phyloP scores from a whole-genome alignment of 1,139 yeast species.

The Arxiozyma telluris region DNA sequence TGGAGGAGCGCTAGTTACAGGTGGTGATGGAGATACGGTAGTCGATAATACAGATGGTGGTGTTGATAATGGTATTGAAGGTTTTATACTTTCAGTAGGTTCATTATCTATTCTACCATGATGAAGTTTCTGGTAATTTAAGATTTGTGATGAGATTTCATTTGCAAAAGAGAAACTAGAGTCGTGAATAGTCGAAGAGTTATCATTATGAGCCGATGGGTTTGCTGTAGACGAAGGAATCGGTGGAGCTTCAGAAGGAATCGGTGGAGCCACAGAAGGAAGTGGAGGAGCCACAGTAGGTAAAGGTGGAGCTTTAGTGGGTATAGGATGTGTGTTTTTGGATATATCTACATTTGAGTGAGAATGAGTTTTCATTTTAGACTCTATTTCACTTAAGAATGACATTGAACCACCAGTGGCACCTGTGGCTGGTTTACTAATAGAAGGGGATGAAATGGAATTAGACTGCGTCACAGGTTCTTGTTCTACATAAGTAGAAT shows the following conservation, averaged over 20 bases:
- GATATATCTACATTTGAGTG: slow-evolving; percentile 11
- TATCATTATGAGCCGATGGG: background rate
- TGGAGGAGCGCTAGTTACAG: slow-evolving; percentile 18
- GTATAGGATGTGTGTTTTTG: slow-evolving; percentile 11
- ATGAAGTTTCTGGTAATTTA: background rate
- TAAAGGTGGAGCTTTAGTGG: slow-evolving; percentile 11
- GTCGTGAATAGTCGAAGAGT: slow-evolving; percentile 17
- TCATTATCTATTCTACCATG: background rate
- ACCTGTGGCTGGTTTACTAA: slow-evolving; percentile 8
- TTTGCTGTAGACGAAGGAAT: slow-evolving; percentile 13
- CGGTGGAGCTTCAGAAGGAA: slow-evolving; percentile 18
- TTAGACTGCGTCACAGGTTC: slow-evolving; percentile 12
- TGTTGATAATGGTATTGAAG: background rate
- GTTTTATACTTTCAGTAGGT: background rate
- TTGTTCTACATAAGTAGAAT: slow-evolving; percentile 30
- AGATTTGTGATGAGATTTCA: background rate
- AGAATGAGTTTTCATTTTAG: slow-evolving; percentile 18
- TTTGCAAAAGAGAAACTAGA: slow-evolving; percentile 15
- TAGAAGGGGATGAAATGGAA: slow-evolving; percentile 8
- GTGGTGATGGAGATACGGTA: slow-evolving; percentile 17
- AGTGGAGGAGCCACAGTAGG: slow-evolving; percentile 8
- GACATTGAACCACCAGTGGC: slow-evolving; percentile 18
- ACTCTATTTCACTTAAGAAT: slow-evolving; percentile 24
- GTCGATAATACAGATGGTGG: slow-evolving; percentile 21
- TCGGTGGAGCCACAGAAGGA: slow-evolving; percentile 7